phyloP scores from a whole-genome alignment of 2,329 filamentous ascomycete species.

The Aureobasidium uvarum region DNA sequence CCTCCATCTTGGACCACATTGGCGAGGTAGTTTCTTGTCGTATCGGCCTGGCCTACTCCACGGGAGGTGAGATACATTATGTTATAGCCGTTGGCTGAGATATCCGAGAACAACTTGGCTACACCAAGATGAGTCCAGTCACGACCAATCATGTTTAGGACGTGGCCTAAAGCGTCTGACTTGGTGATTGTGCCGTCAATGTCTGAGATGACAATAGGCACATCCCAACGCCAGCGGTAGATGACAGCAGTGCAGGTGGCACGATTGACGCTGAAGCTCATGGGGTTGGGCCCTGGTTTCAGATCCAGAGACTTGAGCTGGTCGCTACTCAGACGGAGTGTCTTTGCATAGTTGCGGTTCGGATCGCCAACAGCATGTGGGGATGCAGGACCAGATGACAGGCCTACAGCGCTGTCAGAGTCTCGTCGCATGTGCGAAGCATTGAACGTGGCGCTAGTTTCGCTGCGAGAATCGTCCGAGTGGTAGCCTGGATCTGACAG shows the following conservation, averaged over 20 bases:
- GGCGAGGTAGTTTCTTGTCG: constrained; percentile 81
- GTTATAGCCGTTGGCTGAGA: constrained; percentile 93
- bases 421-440: constrained; percentile 62
- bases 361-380: constrained; percentile 60
- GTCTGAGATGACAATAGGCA: constrained; percentile 94
- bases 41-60: constrained; percentile 90
- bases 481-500: constrained; percentile 93
- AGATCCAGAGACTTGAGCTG: constrained; percentile 84
- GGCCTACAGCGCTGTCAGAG: constrained; percentile 66
- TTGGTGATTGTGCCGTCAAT: constrained; percentile 99
- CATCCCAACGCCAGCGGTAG: constrained; percentile 89
- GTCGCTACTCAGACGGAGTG: constrained; percentile 87
- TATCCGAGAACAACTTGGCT: constrained; percentile 95
- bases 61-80: constrained; percentile 97
- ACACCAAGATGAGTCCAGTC: constrained; percentile 98
- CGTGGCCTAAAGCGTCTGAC: constrained; percentile 64
- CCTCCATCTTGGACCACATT: constrained; percentile 84
- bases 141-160: constrained; percentile 92
- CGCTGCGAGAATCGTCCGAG: constrained; percentile 71
- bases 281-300: constrained; percentile 80
- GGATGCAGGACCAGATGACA: constrained; percentile 58
- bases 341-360: constrained; percentile 92
- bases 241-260: constrained; percentile 90
- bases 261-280: constrained; percentile 95
- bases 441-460: constrained; percentile 39